phyloP scores from a whole-genome alignment of 73 alveolate species.

The Tetrahymena malaccensis region DNA sequence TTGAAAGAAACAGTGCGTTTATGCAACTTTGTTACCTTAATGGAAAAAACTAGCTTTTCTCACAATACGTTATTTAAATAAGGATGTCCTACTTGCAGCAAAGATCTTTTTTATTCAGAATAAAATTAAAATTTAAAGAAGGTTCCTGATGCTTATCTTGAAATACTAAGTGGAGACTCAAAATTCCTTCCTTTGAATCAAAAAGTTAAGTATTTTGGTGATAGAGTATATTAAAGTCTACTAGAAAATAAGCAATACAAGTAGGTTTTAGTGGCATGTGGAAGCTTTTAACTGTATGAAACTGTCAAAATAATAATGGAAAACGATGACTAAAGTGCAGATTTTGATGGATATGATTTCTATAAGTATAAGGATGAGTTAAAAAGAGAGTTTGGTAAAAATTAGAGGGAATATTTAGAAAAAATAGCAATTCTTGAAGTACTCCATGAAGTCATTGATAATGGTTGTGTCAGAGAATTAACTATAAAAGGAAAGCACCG shows the following conservation, averaged over 20 bases:
- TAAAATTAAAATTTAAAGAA: neutral
- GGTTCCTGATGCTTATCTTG: neutral
- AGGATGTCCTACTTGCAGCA: neutral
- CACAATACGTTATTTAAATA: neutral
- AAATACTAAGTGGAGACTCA: neutral
- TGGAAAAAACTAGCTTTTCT: neutral
- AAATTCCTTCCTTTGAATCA: neutral
- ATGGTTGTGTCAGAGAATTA: neutral
- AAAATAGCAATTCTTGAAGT: neutral
- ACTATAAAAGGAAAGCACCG: neutral
- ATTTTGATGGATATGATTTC: neutral
- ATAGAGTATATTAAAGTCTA: neutral
- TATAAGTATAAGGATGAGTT: neutral
- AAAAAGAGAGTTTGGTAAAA: neutral
- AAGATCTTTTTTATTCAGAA: neutral
- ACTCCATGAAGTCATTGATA: neutral
- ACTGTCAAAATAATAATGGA: neutral
- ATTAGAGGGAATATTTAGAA: neutral
- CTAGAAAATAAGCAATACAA: neutral
- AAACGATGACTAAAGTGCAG: neutral
- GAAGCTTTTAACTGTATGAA: neutral
- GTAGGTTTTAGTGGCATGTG: neutral
- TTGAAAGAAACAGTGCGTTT: neutral
- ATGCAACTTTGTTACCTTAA: neutral
- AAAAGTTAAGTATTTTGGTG: neutral